Percentiles rank a stretch among this genome's conserved stretches.
These are phyloP conservation scores for Penicillium sp. DNA, from an alignment of 2,329 filamentous ascomycete species.

Conservation along the genomic window DNA sequence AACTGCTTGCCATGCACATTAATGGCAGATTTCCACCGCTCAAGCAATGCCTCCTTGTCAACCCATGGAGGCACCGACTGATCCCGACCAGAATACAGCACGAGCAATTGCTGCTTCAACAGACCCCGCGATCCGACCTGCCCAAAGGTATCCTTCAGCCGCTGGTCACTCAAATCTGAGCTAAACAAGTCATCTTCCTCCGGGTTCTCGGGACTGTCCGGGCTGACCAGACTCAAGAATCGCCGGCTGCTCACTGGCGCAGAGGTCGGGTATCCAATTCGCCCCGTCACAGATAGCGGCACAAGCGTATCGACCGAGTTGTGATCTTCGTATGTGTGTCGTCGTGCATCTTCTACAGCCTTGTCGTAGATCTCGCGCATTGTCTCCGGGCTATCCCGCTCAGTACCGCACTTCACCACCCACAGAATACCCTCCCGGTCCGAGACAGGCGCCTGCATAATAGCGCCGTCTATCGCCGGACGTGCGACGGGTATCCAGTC, in stretches of 20 bases:
- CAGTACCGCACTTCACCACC: conserved; percentile 22
- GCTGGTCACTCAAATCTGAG: conserved; percentile 62
- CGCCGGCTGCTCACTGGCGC: conserved; percentile 54
- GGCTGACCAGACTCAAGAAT: conserved; percentile 56
- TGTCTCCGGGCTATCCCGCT: conserved; percentile 18
- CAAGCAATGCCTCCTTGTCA: conserved; percentile 43
- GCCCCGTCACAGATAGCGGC: conserved; percentile 29
- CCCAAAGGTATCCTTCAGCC: conserved; percentile 65
- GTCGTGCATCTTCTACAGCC: conserved; percentile 19
- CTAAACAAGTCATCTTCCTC: conserved; percentile 86
- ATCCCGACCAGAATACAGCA: conserved; percentile 47
- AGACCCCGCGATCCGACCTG: conserved; percentile 36
- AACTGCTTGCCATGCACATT: conserved; percentile 34
- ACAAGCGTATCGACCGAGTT: conserved; percentile 29
- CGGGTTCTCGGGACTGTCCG: conserved; percentile 51
- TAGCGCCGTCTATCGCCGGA: conserved; percentile 64
- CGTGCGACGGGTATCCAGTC: conserved; percentile 35
- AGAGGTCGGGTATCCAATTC: conserved; percentile 27
- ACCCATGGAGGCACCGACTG: conserved; percentile 45
- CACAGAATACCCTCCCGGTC: conserved; percentile 65
- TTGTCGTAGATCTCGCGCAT: conserved; percentile 26
- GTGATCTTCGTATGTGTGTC: conserved; percentile 18
- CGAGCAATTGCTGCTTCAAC: conserved; percentile 39
- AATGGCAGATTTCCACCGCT: conserved; percentile 41
- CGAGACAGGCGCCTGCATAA: conserved; percentile 74